phyloP scores from a whole-genome alignment of 768 basidiomycete species.

The Boletus coccyginus region DNA sequence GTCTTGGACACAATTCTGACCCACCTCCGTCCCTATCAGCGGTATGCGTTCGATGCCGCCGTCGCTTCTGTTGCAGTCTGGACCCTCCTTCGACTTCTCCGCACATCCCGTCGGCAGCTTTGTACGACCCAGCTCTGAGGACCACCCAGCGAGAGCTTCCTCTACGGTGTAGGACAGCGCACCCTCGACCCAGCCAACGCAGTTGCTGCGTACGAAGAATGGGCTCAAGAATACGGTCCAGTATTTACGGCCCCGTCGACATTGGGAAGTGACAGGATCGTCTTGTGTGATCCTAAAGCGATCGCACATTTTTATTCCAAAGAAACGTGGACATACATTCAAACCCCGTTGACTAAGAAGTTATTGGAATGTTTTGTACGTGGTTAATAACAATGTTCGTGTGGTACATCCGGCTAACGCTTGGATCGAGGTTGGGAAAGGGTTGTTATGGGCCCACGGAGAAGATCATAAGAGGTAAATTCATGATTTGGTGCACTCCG shows the following conservation, averaged over 20 bases:
- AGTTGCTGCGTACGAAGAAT: conserved; percentile 12
- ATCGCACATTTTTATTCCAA: conserved; percentile 6
- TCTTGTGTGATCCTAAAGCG: conserved; percentile 39
- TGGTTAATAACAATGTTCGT: background rate
- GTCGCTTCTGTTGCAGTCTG: background rate
- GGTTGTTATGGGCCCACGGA: conserved; percentile 32
- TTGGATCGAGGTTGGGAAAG: conserved; percentile 21
- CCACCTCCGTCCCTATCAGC: background rate
- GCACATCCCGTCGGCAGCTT: background rate
- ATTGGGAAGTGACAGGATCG: conserved; percentile 1
- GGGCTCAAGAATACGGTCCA: conserved; percentile 15
- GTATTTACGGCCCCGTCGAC: conserved; percentile 10
- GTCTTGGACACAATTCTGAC: background rate
- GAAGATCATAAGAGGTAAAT: conserved; percentile 46
- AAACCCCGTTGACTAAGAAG: conserved; percentile 27
- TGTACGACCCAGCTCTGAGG: conserved; percentile 7
- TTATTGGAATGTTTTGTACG: background rate
- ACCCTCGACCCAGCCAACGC: background rate
- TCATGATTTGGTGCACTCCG: no score
- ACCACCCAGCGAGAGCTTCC: conserved; percentile 12
- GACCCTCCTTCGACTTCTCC: conserved; percentile 7
- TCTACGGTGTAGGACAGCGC: conserved; percentile 11
- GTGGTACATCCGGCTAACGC: background rate
- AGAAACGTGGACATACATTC: conserved; percentile 35
- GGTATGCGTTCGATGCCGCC: background rate